Conservation (phyloP, 805 yeast species). For the Myxozyma neotropica region DNA sequence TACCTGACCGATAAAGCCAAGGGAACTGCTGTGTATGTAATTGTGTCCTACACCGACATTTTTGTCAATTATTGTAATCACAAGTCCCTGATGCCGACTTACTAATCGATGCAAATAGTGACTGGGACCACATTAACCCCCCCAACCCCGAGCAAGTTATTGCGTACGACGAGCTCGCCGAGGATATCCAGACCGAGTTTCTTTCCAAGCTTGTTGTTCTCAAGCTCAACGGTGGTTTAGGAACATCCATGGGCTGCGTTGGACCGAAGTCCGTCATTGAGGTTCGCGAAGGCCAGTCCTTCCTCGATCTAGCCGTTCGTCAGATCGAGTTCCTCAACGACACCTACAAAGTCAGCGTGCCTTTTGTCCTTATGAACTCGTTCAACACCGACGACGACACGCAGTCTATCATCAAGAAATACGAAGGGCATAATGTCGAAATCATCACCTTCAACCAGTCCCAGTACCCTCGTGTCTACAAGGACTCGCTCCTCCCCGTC, state of each 20-base stretch:
- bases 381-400: constrained; percentile 97
- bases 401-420: constrained; percentile 91
- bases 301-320: constrained; percentile 91
- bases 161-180: constrained; percentile 59
- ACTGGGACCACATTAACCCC: constrained; percentile 95
- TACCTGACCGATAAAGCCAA: constrained; percentile 87
- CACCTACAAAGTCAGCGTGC: constrained; percentile 88
- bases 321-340: constrained; percentile 89
- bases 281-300: constrained; percentile 97
- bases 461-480: constrained; percentile 92
- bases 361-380: constrained; percentile 95
- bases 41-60: too few species aligned
- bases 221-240: constrained; percentile 96
- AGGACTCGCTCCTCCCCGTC: constrained; percentile 94
- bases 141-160: constrained; percentile 90
- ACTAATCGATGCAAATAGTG: constrained; percentile 38
- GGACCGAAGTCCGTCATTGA: constrained; percentile 98
- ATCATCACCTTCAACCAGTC: constrained; percentile 97
- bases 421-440: constrained; percentile 93
- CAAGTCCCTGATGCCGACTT: neutral
- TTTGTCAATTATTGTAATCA: too few species aligned
- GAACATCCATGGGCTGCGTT: constrained; percentile 99
- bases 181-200: constrained; percentile 44
- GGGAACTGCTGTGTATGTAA: constrained; percentile 59
- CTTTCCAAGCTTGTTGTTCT: constrained; percentile 88